Evolutionary conservation across 1,284 basidiomycete species (phyloP).

Genomic region (Singerocomus inundabilis): DNA sequence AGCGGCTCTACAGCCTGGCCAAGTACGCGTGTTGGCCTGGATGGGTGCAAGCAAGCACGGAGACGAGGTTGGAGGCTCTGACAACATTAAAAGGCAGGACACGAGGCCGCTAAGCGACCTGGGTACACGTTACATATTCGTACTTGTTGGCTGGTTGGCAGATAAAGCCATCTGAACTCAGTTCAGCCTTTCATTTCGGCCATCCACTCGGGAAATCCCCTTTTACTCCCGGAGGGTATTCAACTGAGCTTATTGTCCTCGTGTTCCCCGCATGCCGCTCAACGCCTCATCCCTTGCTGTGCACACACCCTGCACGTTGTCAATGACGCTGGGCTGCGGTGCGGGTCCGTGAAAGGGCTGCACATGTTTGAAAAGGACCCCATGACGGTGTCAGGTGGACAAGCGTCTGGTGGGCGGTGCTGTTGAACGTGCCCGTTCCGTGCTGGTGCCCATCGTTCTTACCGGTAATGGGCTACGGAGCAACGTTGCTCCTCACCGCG

Average conservation of each 20-base stretch:
- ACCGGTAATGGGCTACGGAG: slow-evolving; percentile 1
- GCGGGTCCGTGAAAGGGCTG: neutral
- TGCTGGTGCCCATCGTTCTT: neutral
- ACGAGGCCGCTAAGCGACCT: slow-evolving; percentile 37
- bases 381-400: neutral
- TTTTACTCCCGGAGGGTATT: neutral
- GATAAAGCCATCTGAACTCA: slow-evolving; percentile 24
- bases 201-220: slow-evolving; percentile 13
- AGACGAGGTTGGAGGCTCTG: slow-evolving; percentile 20
- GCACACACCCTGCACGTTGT: slow-evolving; percentile 15
- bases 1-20: slow-evolving; percentile 28
- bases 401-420: neutral
- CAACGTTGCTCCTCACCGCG: neutral
- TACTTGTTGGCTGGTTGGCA: neutral
- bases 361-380: neutral
- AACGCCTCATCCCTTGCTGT: slow-evolving; percentile 11
- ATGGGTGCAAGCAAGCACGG: slow-evolving; percentile 23
- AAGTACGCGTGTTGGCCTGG: slow-evolving; percentile 30
- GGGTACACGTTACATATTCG: slow-evolving; percentile 25
- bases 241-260: slow-evolving; percentile 20
- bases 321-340: slow-evolving; percentile 10
- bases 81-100: slow-evolving; percentile 34
- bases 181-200: slow-evolving; percentile 28
- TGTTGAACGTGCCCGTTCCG: slow-evolving; percentile 5
- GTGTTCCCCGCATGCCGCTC: slow-evolving; percentile 25